Evolutionary conservation across 1,139 yeast genomes (phyloP).

Genomic region (Candida sojae): DNA sequence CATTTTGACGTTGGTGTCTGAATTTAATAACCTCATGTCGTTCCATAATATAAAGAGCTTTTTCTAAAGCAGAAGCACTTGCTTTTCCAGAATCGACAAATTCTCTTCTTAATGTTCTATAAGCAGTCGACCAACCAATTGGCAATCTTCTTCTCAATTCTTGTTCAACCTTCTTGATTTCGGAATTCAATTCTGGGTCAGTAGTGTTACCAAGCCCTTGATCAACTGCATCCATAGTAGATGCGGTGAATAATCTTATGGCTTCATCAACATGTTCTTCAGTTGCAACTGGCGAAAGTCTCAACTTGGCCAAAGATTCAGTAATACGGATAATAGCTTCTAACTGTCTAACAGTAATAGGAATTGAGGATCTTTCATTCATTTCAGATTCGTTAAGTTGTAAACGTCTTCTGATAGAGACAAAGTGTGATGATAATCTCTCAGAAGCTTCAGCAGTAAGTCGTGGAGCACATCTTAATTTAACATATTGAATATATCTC

Average conservation of each 20-base stretch:
- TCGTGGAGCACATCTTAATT: conserved; percentile 89
- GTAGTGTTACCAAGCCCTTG: conserved; percentile 63
- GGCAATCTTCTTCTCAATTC: conserved; percentile 91
- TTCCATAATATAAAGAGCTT: conserved; percentile 79
- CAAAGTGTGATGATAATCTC: conserved; percentile 90
- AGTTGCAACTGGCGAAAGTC: conserved; percentile 79
- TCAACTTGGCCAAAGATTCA: conserved; percentile 88
- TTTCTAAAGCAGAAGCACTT: conserved; percentile 75
- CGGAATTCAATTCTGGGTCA: conserved; percentile 59
- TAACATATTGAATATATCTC: conserved; percentile 87
- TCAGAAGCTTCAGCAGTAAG: conserved; percentile 89
- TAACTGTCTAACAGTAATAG: conserved; percentile 95
- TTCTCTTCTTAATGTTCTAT: conserved; percentile 79
- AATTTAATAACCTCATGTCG: conserved; percentile 84
- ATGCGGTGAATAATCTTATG: conserved; percentile 88
- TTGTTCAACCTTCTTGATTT: conserved; percentile 77
- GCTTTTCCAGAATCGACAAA: conserved; percentile 74
- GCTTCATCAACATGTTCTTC: conserved; percentile 96
- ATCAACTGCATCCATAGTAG: conserved; percentile 97
- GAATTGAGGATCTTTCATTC: conserved; percentile 91
- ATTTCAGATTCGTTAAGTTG: conserved; percentile 80
- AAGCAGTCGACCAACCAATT: conserved; percentile 94
- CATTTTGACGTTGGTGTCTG: conserved; percentile 85
- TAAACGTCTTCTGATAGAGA: conserved; percentile 82
- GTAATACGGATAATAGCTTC: conserved; percentile 97